Base-by-base conservation (phyloP, 2,329 filamentous ascomycete species). In the Cercospora sesami region DNA sequence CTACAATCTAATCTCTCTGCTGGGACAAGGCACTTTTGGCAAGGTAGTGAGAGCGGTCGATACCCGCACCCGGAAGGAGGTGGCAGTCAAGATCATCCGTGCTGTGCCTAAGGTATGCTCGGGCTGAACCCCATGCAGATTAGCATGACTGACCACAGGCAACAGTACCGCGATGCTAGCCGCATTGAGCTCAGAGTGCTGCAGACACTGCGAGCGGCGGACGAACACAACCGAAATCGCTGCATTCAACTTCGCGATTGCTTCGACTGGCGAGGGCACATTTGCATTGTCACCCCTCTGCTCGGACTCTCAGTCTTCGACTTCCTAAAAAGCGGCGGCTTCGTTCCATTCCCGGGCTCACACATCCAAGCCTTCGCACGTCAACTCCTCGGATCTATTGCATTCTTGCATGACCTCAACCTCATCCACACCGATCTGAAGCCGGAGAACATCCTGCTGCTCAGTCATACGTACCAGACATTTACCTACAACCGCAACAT, bases 291-390 rank as follows among this genome's bases (percentile, higher is more conserved):
- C 74, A 91, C 89, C 14, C 89, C 90, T 77, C 81, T 91, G 16
- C 87, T 98, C 33, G 94, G 94, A 59, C 94, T 97, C 77, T 98
- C 94, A 75, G 94, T 99, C 63, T 99, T 99, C 78, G 95, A 99
- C 81, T 99, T 99, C 75, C 85, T 99, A 59, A 99, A 99, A 83
- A 90, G 90, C 76, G 98, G 98, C 77, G 87, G 88, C 72, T 99
- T 99, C 77, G 93, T 97, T 18, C 95, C 95, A 0, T 99, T 99
- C 77, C 95, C 95, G 12, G 98, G 96, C 84, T 97, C 94, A 73
- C 95, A 99, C 80, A 99, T 99, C 68, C 95, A 98, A 80, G 94
- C 88, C 78, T 98, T 99, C 84, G 95, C 95, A 59, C 89, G 94
- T 60, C 95, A 99, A 78, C 84, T 99, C 16, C 91, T 99, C 69